A percentile compares a stretch with the other conserved stretches of the same genome.
Conservation (phyloP, 257 asterid species). For the Coffea canephora region DNA sequence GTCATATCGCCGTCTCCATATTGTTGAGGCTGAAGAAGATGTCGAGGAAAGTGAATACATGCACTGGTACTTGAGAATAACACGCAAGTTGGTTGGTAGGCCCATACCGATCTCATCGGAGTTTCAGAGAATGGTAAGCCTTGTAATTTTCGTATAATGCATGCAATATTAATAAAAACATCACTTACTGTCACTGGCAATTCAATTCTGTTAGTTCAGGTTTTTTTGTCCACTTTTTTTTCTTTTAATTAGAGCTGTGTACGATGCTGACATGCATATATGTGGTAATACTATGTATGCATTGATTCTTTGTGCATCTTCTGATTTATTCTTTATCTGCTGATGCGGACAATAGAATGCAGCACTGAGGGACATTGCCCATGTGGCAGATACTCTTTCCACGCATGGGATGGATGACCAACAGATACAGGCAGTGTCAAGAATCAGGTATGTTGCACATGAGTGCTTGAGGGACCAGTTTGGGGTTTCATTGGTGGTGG, state of each 20-base stretch:
- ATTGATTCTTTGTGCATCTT: not conserved
- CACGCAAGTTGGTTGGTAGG: constrained; percentile 84
- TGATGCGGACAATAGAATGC: constrained; percentile 44
- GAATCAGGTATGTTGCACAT: constrained; percentile 65
- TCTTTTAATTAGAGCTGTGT: not conserved
- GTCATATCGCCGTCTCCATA: constrained; percentile 67
- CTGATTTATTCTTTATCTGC: not conserved
- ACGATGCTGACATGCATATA: not conserved
- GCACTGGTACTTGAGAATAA: constrained; percentile 73
- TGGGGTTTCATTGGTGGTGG: constrained; percentile 37
- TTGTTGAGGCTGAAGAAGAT: constrained; percentile 86
- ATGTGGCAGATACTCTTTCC: constrained; percentile 63
- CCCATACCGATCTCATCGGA: constrained; percentile 85
- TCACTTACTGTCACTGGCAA: not conserved
- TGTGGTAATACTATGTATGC: not conserved
- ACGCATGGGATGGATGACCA: constrained; percentile 87
- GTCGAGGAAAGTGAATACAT: constrained; percentile 77
- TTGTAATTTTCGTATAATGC: not conserved
- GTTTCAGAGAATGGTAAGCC: constrained; percentile 82
- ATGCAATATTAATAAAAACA: not conserved
- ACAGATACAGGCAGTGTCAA: constrained; percentile 64
- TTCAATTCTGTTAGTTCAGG: not conserved
- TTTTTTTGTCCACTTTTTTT: not conserved
- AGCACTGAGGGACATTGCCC: constrained; percentile 80
- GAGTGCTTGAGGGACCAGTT: constrained; percentile 75